These are phyloP conservation scores for Candida tallmaniae DNA, from an alignment of 805 yeast genomes.

Conservation along the genomic window DNA sequence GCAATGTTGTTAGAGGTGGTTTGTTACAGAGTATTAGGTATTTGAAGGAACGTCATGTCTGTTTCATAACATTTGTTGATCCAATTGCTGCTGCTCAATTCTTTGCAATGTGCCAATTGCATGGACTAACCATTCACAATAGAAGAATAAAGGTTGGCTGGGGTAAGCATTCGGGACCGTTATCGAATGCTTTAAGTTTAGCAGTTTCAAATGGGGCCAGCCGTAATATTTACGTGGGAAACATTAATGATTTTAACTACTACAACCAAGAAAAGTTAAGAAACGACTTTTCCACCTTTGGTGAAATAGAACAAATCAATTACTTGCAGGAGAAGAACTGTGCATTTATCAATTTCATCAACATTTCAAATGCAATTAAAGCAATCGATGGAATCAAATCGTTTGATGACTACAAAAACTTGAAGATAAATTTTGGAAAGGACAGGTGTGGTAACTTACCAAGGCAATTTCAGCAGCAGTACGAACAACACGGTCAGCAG, in stretches of 20 bases:
- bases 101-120: slow-evolving; percentile 88
- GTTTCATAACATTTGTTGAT: slow-evolving; percentile 92
- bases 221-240: slow-evolving; percentile 86
- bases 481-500: slow-evolving; percentile 6
- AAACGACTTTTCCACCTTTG: slow-evolving; percentile 72
- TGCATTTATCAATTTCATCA: slow-evolving; percentile 88
- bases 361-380: slow-evolving; percentile 84
- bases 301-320: slow-evolving; percentile 94
- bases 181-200: slow-evolving; percentile 77
- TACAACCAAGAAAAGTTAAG: slow-evolving; percentile 60
- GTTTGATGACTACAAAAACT: slow-evolving; percentile 53
- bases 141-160: slow-evolving; percentile 90
- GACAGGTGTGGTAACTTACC: slow-evolving; percentile 96
- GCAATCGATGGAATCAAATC: slow-evolving; percentile 90
- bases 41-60: slow-evolving; percentile 80
- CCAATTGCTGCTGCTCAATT: slow-evolving; percentile 98
- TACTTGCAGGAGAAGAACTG: slow-evolving; percentile 79
- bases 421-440: slow-evolving; percentile 88
- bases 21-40: slow-evolving; percentile 78
- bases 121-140: slow-evolving; percentile 82
- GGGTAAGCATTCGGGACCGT: slow-evolving; percentile 96
- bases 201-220: slow-evolving; percentile 95
- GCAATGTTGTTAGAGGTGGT: slow-evolving; percentile 96
- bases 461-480: slow-evolving; percentile 53
- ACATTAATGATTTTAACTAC: slow-evolving; percentile 46